A percentile compares a stretch with the other conserved stretches of the same genome.
These are phyloP conservation scores for Fusarium fracticaudum DNA, from an alignment of 2,329 filamentous ascomycete species.

Conservation along the genomic window DNA sequence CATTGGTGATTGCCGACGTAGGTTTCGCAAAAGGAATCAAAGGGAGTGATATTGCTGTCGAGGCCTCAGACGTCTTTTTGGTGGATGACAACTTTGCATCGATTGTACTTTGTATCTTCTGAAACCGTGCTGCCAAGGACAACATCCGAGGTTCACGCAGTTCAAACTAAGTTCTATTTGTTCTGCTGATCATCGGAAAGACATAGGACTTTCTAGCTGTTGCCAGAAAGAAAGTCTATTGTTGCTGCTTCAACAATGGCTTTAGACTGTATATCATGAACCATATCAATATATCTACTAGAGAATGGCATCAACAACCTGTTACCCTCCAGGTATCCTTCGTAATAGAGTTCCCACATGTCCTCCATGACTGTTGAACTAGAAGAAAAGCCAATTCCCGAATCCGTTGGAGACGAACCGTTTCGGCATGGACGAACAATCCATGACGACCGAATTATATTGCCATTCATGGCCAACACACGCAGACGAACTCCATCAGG, in stretches of 20 bases:
- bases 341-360: not conserved
- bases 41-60: fast-evolving
- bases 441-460: not conserved
- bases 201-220: fast-evolving
- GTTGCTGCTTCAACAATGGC: not conserved
- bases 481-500: not conserved
- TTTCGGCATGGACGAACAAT: not conserved
- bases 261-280: not conserved
- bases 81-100: too few relatives aligned
- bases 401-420: not conserved
- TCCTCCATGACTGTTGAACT: not conserved
- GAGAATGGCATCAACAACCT: not conserved
- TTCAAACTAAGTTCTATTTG: too few relatives aligned
- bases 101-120: too few relatives aligned
- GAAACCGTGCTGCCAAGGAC: too few relatives aligned
- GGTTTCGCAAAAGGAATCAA: too few relatives aligned
- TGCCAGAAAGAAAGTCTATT: not conserved
- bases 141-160: too few relatives aligned
- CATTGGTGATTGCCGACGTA: too few relatives aligned
- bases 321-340: not conserved
- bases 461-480: not conserved
- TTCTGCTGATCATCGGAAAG: fast-evolving
- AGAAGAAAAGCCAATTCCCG: not conserved
- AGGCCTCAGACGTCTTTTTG: too few relatives aligned
- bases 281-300: not conserved